Conservation (phyloP, 805 yeast species). For the Jamesozyma gamospora region DNA sequence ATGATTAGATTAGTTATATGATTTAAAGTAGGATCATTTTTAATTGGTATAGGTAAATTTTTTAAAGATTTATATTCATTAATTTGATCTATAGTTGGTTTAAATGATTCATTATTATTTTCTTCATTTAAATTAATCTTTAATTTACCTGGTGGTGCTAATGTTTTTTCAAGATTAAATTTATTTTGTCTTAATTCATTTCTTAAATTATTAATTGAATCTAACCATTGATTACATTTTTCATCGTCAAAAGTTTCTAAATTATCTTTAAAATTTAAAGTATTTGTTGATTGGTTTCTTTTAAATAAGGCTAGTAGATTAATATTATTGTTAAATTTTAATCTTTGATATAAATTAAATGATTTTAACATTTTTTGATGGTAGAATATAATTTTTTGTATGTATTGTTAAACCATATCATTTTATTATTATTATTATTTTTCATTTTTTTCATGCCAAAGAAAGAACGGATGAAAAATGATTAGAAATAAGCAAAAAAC, state of each 20-base stretch:
- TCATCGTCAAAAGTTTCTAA: conserved; percentile 13
- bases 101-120: conserved; percentile 29
- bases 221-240: conserved; percentile 35
- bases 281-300: background rate
- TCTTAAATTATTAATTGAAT: conserved; percentile 32
- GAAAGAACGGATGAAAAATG: too few relatives aligned
- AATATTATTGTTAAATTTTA: too few relatives aligned
- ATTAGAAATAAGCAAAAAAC: too few relatives aligned
- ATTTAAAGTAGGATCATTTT: conserved; percentile 59
- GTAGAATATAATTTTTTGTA: too few relatives aligned
- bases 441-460: too few relatives aligned
- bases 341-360: too few relatives aligned
- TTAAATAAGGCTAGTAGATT: background rate
- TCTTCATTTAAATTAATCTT: conserved; percentile 29
- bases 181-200: conserved; percentile 30
- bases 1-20: conserved; percentile 79
- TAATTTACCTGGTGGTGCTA: conserved; percentile 34
- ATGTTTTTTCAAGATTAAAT: conserved; percentile 31
- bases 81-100: conserved; percentile 57
- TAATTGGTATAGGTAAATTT: conserved; percentile 47
- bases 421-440: too few relatives aligned
- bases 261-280: background rate
- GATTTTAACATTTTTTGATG: too few relatives aligned
- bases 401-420: too few relatives aligned
- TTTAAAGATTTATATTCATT: conserved; percentile 43